These are phyloP conservation scores for Kurtzmaniella quercitrusa DNA, from an alignment of 1,139 yeast genomes.

Conservation along the genomic window DNA sequence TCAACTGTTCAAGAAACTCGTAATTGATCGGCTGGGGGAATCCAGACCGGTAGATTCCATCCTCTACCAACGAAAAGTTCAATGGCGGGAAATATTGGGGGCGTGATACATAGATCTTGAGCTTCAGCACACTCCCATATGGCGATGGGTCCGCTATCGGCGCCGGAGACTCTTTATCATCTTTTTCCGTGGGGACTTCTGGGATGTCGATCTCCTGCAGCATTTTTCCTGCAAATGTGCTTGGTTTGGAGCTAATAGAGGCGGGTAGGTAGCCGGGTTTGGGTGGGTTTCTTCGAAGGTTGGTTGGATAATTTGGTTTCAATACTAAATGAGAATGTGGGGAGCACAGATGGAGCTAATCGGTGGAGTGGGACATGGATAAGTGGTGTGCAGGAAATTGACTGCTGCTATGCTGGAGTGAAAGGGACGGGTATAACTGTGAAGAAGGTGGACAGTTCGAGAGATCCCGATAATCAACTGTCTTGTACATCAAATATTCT, in stretches of 20 bases:
- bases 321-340: neutral
- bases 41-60: conserved; percentile 84
- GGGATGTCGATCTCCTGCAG: neutral
- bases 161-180: neutral
- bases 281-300: neutral
- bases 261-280: neutral
- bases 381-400: neutral
- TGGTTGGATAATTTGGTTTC: neutral
- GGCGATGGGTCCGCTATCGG: conserved; percentile 2
- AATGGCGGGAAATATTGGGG: conserved; percentile 73
- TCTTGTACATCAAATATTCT: too few relatives aligned
- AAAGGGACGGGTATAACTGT: too few relatives aligned
- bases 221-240: neutral
- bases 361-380: neutral
- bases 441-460: too few relatives aligned
- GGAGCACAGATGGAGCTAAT: too few relatives aligned
- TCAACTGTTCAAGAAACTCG: conserved; percentile 66
- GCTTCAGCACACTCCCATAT: conserved; percentile 1
- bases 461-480: too few relatives aligned
- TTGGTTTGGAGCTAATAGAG: neutral
- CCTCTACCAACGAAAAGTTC: conserved; percentile 84
- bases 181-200: neutral
- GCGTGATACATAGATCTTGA: conserved; percentile 8
- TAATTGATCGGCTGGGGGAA: conserved; percentile 88
- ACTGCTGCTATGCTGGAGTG: too few relatives aligned